Conservation (phyloP, 441 rosid species). For the Adansonia madagascariensis region DNA sequence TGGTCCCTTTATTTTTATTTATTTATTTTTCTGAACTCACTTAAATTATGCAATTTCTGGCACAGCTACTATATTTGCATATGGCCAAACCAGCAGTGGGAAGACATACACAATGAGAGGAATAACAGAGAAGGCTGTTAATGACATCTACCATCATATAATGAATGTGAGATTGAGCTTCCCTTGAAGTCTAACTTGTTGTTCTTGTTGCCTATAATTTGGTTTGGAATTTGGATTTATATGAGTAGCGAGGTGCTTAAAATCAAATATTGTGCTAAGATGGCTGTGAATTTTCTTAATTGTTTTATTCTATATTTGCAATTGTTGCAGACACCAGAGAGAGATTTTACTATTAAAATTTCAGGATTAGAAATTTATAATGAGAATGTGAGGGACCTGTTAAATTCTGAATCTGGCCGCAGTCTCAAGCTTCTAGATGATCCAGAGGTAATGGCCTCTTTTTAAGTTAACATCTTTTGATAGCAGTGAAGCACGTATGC, state of each 20-base stretch:
- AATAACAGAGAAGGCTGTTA: constrained; percentile 95
- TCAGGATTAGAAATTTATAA: constrained; percentile 97
- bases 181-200: constrained; percentile 9
- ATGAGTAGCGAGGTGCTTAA: background rate
- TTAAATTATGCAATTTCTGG: background rate
- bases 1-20: background rate
- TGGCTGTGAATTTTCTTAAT: background rate
- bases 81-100: constrained; percentile 99
- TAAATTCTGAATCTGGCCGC: constrained; percentile 88
- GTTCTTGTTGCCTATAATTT: background rate
- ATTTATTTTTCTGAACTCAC: background rate
- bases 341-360: constrained; percentile 88
- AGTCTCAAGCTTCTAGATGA: constrained; percentile 96
- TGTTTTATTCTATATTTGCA: constrained; percentile 26
- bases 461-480: background rate
- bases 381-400: constrained; percentile 88
- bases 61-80: constrained; percentile 96
- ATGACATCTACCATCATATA: constrained; percentile 90
- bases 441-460: constrained; percentile 71
- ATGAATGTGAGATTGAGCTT: constrained; percentile 55
- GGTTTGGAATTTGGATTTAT: background rate
- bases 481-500: background rate
- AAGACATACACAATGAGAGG: constrained; percentile 99
- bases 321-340: constrained; percentile 80
- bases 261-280: background rate